Base-by-base conservation (phyloP, 2,329 filamentous ascomycete genomes). In the Cryphonectria parasitica region DNA sequence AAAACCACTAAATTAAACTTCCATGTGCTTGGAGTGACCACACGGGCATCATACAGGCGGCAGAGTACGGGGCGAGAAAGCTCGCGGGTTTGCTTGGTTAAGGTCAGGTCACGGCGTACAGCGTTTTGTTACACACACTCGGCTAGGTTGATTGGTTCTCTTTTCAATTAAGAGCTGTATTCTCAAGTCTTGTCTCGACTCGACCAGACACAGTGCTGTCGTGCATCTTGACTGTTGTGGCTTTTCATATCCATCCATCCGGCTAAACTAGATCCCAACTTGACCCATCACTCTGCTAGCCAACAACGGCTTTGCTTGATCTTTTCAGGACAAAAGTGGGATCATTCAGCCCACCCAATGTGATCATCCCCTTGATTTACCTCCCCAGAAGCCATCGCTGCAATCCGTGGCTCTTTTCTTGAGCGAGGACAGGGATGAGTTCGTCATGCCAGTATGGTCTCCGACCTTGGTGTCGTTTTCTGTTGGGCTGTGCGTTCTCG, bases 381-480 rank as follows among this genome's bases (percentile, higher is more conserved):
- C 43, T 64, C 63, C 63, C 60, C 64, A 52, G 52, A 39, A 28
- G 52, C 63, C 63, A 52, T 43, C 5, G 19, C 45, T 62, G 45
- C 41, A 31, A 28, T 43, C 13, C 31, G 52, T 39, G 67, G 61
- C 67, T 17, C 8, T 63, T 43, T 54, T 25, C 61, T 31, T 31
- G n/a, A 43, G 25, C 39, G n/a, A 58, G 60, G n/a, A 17, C 63
- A 31, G 45, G 54, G n/a, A 45, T 45, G 31, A 15, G 2, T 31
- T 61, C 31, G 22, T 61, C 22, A 39, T 36, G 34, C 58, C 34
- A 39, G 34, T 36, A 22, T 39, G 19, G 34, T 39, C 45, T 7
- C n/a, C 1, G 31, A 22, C 58, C 31, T 22, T 22, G 10, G 58
- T 28, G 17, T 58, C 15, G 15, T 58, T 17, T 58, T 58, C 13